These are phyloP conservation scores for Ophiosphaerella narmari DNA, from an alignment of 2,329 filamentous ascomycete genomes.

Conservation along the genomic window DNA sequence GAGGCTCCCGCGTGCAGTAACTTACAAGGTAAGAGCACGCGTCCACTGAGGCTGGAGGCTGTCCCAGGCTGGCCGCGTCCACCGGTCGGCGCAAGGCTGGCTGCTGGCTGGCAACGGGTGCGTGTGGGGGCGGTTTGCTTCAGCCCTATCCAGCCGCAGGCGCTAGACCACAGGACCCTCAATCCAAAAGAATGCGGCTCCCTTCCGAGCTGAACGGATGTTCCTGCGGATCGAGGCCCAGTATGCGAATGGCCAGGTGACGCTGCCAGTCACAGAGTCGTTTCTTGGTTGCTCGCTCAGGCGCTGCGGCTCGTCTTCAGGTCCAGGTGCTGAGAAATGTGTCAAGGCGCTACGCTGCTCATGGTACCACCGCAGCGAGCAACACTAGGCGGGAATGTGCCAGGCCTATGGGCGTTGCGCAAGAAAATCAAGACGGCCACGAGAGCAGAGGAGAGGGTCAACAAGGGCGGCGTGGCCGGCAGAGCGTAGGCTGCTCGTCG, in stretches of 20 bases:
- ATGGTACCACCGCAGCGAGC: conserved; percentile 35
- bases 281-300: neutral
- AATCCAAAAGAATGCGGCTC: neutral
- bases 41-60: no score
- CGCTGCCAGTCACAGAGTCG: conserved; percentile 1
- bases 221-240: conserved; percentile 1
- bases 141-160: conserved; percentile 1
- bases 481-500: neutral
- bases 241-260: conserved; percentile 14
- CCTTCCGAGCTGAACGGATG: conserved; percentile 1
- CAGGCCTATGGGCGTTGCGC: conserved; percentile 24
- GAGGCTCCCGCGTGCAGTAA: no score
- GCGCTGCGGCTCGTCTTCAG: neutral
- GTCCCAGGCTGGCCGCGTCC: neutral
- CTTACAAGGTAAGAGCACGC: no score
- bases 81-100: neutral
- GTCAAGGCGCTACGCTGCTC: conserved; percentile 17
- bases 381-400: conserved; percentile 21
- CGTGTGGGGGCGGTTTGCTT: neutral
- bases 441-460: neutral
- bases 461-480: conserved; percentile 7
- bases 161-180: neutral
- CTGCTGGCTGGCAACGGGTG: neutral
- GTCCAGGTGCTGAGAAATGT: neutral
- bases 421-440: conserved; percentile 1